Percentiles rank a stretch among this genome's conserved stretches.
phyloP scores from a whole-genome alignment of 805 yeast species.

The Candida mattraensis region DNA sequence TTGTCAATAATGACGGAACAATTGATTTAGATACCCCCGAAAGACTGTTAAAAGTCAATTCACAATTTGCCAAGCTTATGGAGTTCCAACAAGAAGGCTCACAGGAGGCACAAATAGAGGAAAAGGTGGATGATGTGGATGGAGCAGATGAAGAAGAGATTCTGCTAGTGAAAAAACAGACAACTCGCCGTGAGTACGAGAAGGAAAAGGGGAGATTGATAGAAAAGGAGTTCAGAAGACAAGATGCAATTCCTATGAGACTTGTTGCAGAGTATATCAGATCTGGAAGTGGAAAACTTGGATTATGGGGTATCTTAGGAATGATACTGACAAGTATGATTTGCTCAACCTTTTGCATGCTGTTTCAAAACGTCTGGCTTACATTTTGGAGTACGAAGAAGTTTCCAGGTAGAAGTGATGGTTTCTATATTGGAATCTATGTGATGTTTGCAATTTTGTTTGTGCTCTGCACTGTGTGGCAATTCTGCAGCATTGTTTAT shows the following conservation, averaged over 20 bases:
- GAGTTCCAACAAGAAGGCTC: constrained; percentile 36
- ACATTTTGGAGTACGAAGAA: constrained; percentile 73
- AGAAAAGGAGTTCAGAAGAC: constrained; percentile 57
- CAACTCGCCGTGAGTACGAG: constrained; percentile 17
- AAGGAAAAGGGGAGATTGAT: constrained; percentile 38
- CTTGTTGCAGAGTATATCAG: constrained; percentile 53
- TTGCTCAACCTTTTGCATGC: constrained; percentile 48
- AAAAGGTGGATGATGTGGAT: constrained; percentile 20
- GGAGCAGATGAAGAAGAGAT: constrained; percentile 17
- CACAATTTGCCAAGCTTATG: constrained; percentile 40
- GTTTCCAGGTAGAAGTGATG: constrained; percentile 45
- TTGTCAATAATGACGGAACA: constrained; percentile 63
- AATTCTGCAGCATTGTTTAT: constrained; percentile 48
- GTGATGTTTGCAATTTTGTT: constrained; percentile 58
- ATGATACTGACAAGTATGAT: constrained; percentile 24
- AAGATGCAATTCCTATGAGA: constrained; percentile 47
- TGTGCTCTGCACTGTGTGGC: constrained; percentile 41
- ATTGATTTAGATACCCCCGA: constrained; percentile 60
- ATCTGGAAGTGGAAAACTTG: constrained; percentile 55
- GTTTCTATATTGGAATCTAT: constrained; percentile 73
- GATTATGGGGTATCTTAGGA: constrained; percentile 29
- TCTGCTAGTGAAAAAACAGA: constrained; percentile 15
- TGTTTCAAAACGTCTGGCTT: constrained; percentile 75
- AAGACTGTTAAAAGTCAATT: constrained; percentile 45
- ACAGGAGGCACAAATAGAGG: constrained; percentile 30